phyloP scores from a whole-genome alignment of 2,329 filamentous ascomycete species.

The Magnaporthales sp. region DNA sequence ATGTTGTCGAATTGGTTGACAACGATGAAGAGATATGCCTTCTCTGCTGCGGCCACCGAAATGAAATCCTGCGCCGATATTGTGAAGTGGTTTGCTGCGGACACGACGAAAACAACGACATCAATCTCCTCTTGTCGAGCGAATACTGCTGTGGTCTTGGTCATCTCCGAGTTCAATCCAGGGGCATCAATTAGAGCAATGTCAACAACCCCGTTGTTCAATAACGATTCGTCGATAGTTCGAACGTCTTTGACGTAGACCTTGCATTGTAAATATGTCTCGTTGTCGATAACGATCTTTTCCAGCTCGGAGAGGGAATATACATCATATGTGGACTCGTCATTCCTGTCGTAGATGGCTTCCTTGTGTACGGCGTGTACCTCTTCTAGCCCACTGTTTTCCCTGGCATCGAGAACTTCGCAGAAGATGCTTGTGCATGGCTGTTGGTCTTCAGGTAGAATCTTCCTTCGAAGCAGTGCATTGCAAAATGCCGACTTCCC shows the following conservation, averaged over 20 bases:
- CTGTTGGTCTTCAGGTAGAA: constrained; percentile 93
- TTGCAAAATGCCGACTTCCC: constrained; percentile 99
- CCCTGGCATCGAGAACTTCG: constrained; percentile 84
- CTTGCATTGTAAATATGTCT: constrained; percentile 88
- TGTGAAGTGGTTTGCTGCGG: constrained; percentile 95
- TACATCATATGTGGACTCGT: constrained; percentile 90
- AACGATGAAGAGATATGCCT: constrained; percentile 98
- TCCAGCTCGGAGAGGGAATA: constrained; percentile 73
- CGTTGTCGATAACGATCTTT: constrained; percentile 81
- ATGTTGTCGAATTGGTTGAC: constrained; percentile 97
- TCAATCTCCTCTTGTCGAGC: constrained; percentile 97
- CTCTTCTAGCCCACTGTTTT: constrained; percentile 87
- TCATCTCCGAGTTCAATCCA: constrained; percentile 88
- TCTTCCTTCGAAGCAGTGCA: constrained; percentile 83
- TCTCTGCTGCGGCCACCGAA: constrained; percentile 87
- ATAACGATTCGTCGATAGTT: constrained; percentile 80
- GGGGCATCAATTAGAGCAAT: constrained; percentile 96
- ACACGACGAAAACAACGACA: constrained; percentile 96
- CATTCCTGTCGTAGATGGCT: constrained; percentile 70
- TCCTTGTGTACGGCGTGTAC: constrained; percentile 91
- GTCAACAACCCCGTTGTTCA: constrained; percentile 97
- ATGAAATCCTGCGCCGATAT: constrained; percentile 98
- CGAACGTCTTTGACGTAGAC: constrained; percentile 90
- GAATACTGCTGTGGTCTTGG: constrained; percentile 96
- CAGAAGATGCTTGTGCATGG: constrained; percentile 98